Evolutionary conservation across 305 asterid species (phyloP), one percentile per base, ranked within the genome.

Genomic region (Andrographis paniculata): DNA sequence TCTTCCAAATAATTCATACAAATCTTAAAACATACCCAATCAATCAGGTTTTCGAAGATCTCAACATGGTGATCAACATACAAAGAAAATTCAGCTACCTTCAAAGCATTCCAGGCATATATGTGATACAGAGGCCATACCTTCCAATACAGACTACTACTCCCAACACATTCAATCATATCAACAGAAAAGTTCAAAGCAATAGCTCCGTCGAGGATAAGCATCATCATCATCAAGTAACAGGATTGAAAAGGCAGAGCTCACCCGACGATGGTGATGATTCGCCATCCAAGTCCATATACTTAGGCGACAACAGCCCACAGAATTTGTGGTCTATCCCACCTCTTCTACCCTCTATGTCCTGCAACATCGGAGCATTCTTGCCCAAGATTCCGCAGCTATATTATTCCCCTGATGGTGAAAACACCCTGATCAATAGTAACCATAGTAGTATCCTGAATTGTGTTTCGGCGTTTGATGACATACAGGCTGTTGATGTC

Each of bases 1-100:
- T 3, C 8, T 3, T 33, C 38, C 12, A 33, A 2, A 33, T 33
- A 7, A n/a, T n/a, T n/a, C n/a, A n/a, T n/a, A n/a, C n/a, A n/a
- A n/a, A n/a, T n/a, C n/a, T n/a, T n/a, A n/a, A n/a, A 13, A 5
- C 12, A 7, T 2, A 7, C 12, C 0, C 14, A 33, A 2, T 9
- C 2, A 13, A 48, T 6, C n/a, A 85, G 95, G 82, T 75, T 21
- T 64, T 59, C 30, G 94, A 85, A 62, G 94, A 85, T 58, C 62
- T 71, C 10, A 71, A 65, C 63, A 45, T 82, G 64, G 92, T 82
- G 47, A 52, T 76, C 17, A 82, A 59, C 53, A 82, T 82, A 21
- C 94, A 79, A 50, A 73, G 92, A 59, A 85, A 77, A 61, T 77
- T 85, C 66, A 75, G 70, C 72, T 77, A 79, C 68, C 70, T 85